phyloP scores from a whole-genome alignment of 495 filamentous ascomycete species.

The Chaetomium tenue region DNA sequence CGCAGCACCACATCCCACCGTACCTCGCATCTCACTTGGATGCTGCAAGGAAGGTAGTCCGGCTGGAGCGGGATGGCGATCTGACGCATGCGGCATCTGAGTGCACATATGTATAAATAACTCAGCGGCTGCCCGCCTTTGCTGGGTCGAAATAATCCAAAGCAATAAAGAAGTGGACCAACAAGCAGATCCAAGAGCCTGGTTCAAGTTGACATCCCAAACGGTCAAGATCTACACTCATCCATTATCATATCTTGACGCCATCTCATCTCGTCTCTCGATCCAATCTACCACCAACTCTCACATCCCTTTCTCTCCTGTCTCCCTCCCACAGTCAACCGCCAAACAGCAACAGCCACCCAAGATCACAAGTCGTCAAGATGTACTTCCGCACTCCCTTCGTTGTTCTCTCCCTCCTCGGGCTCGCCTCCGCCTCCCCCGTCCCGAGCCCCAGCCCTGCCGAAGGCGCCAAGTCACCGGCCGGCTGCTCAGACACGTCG shows the following conservation, averaged over 20 bases:
- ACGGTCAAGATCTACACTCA: slow-evolving; percentile 10
- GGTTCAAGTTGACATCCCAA: not conserved
- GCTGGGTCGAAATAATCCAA: not conserved
- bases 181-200: not conserved
- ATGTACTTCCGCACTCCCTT: slow-evolving; percentile 10
- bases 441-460: not conserved
- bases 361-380: not conserved
- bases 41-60: not conserved
- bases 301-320: too few species aligned
- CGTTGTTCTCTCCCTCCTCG: slow-evolving; percentile 16
- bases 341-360: not conserved
- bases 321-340: not conserved
- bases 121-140: not conserved
- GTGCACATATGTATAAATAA: slow-evolving; percentile 7
- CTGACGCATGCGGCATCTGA: not conserved
- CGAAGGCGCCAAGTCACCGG: slow-evolving; percentile 1
- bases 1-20: slow-evolving; percentile 2
- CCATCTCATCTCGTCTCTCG: not conserved
- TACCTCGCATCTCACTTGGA: not conserved
- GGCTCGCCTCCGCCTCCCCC: slow-evolving; percentile 14
- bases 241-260: slow-evolving; percentile 8
- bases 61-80: not conserved
- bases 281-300: too few species aligned
- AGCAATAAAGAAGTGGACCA: too few species aligned
- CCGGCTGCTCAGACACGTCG: slow-evolving; percentile 34